Base-by-base conservation (phyloP, 2,329 filamentous ascomycete species). In the Colletotrichum cereale region DNA sequence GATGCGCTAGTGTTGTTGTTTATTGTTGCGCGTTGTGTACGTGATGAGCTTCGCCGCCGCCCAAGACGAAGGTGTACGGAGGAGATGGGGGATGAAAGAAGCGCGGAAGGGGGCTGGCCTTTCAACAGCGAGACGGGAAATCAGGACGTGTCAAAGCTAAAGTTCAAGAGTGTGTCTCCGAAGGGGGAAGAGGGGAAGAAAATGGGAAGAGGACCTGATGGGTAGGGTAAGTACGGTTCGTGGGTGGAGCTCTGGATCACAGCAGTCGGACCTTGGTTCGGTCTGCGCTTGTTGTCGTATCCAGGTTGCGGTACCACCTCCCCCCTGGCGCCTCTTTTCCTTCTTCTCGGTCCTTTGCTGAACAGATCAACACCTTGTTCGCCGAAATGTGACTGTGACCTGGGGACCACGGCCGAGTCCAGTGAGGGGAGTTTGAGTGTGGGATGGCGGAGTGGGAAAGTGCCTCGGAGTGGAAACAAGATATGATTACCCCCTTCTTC, bases 191-290 rank as follows among this genome's bases (percentile, higher is more conserved):
- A 62, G 50, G 64, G 42, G 40, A 57, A 42, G 42, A 67, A 66
- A 38, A 29, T 53, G 47, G n/a, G 34, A 58, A 58, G 31, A 40
- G 55, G 38, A 42, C 36, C 14, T 55, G 31, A 62, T 62, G 58
- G 42, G 42, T 47, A 62, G 67, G 67, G 67, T 70, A 62, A 67
- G 67, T 34, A 62, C 42, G 29, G 42, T 36, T 34, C 44, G 47
- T 50, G 67, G 61, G 67, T 67, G 63, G 67, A 67, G 63, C 56
- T 56, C 36, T 66, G 56, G 57, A 21, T 50, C 29, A 44, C 34
- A 60, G 57, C 34, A 44, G 31, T 50, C 26, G 55, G 44, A 52
- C 36, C 53, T 62, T 38, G 53, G 66, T 66, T 58, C 62, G 62
- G 52, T 16, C 34, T 57, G 26, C 52, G 18, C 34, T 60, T 57